Evolutionary conservation across 2,329 filamentous ascomycete species (phyloP), one percentile per base, ranked within the genome.

Genomic region (Neopestalotiopsis sp.): DNA sequence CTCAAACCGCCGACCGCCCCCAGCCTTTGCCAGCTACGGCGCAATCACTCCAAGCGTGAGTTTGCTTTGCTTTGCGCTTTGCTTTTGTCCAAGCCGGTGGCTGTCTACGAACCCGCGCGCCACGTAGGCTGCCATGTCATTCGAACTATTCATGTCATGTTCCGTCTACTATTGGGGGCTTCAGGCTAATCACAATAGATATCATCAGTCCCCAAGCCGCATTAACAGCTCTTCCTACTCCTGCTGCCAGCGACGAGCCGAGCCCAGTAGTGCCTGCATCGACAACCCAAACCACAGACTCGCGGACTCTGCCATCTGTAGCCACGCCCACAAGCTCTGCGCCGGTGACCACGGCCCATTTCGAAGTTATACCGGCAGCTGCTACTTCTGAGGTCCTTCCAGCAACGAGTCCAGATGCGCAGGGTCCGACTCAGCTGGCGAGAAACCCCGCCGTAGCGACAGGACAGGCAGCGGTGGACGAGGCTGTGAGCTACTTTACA

Each of bases 231-330:
- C 83, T 91, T 64, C 88, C 89, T 6, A 91, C 91, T 14, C 89
- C 90, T 40, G 86, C 89, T 13, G 86, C 88, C 12, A 92, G 89
- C 75, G 87, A 91, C 71, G 88, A 90, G 70, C 81, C 83, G 17
- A 89, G 86, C 74, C 86, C 87, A 30, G 77, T 77, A 70, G 70
- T 79, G 68, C 75, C 79, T 70, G 78, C 73, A 68, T 64, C 76
- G 72, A 28, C 24, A 3, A 70, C 74, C 75, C 76, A 81, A 30
- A 20, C 68, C 17, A 53, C 38, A 69, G 81, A 80, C 74, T 75
- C 75, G 72, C 67, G 70, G 65, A 38, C 57, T 28, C 59, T 73
- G 71, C 69, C 75, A 76, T 73, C 76, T 71, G 74, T 73, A 34
- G 30, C 80, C 74, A 74, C 75, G 75, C 42, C 76, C 56, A 71